Evolutionary conservation across 306 rosid genomes (phyloP), one percentile per base, ranked within the genome.

Genomic region (Fragaria iinumae): DNA sequence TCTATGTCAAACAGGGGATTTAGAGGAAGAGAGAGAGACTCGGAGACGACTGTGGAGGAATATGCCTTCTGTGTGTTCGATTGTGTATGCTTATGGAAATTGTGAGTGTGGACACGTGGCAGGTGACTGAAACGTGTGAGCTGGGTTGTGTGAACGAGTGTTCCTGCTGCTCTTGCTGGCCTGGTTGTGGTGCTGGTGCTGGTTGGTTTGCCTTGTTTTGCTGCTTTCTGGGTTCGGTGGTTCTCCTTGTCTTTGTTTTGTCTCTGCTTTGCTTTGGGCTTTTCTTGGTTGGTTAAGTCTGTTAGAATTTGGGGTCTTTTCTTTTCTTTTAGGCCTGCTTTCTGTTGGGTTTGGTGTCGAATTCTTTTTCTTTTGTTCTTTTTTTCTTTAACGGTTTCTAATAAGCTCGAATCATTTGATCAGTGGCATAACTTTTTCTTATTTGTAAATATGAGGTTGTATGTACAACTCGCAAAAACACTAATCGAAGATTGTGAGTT

Each of bases 1-100:
- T 32, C n/a, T 63, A 4, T n/a, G 73, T 36, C 11, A 73, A 73
- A 73, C 67, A 56, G 23, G 53, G 17, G 50, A 12, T 43, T 50
- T 72, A 9, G 50, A 52, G 43, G 38, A 16, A 63, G 69, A 43
- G 20, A 62, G n/a, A 56, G 53, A 67, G 76, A 74, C 57, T 65
- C 70, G 70, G 41, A 43, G 44, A 53, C 14, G 70, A 16, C 27
- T 14, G 21, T 14, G 20, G 17, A 5, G 53, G 79, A 80, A 74
- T 67, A 76, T 57, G 44, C 77, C 62, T 8, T 41, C 2, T 2
- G 12, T 5, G 7, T 71, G n/a, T 38, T 38, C 41, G 41, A 38
- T 38, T 38, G 41, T 38, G 41, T 38, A 38, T 23, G 5, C 14
- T 34, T 32, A 18, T 6, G 66, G 66, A 20, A 34, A n/a, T 23